Base-by-base conservation (phyloP, 768 basidiomycete species). In the Hysterangium stoloniferum region DNA sequence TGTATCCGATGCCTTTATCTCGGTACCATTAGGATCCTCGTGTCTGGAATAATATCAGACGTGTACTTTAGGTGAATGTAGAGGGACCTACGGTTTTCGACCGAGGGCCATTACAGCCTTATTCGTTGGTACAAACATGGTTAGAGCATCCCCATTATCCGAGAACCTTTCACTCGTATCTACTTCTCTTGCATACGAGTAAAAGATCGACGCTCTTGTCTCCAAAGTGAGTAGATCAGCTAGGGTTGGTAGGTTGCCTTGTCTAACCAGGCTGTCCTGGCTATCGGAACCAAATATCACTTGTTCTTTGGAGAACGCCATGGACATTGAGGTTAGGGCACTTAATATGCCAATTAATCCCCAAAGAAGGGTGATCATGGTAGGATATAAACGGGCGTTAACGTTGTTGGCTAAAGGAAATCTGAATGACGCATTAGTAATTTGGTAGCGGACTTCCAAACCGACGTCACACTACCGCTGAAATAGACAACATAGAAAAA, bases 51-150 rank as follows among this genome's bases (percentile, higher is more conserved):
- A 37, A 12, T 22, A 20, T 7, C n/a, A 15, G 25, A 15, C 27
- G 22, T 44, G 6, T 7, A 44, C 7, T 11, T 22, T 24, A 40
- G 15, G 17, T 40, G 27, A 29, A 2, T 27, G 34, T 8, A 22
- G 19, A 24, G n/a, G 22, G 27, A 71, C 86, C 67, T 66, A 93
- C 87, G 91, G 91, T 66, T 93, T 92, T 59, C 80, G 69, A 2
- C 80, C 63, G 47, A 92, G 68, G 4, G 82, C 81, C 78, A 91
- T 88, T 13, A 93, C 79, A 7, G 89, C 91, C 64, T 84, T 86
- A 65, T 95, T 93, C 22, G 85, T 87, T 0, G 91, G 91, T 4
- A 83, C 89, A 36, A 95, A 73, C 8, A 94, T 46, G 0, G 89
- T 89, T 48, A 69, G 64, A 6, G 64, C 69, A 1, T 59, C 50